These are phyloP conservation scores for Malania oleifera DNA, from an alignment of 164 flowering plant genomes.

Conservation along the genomic window DNA sequence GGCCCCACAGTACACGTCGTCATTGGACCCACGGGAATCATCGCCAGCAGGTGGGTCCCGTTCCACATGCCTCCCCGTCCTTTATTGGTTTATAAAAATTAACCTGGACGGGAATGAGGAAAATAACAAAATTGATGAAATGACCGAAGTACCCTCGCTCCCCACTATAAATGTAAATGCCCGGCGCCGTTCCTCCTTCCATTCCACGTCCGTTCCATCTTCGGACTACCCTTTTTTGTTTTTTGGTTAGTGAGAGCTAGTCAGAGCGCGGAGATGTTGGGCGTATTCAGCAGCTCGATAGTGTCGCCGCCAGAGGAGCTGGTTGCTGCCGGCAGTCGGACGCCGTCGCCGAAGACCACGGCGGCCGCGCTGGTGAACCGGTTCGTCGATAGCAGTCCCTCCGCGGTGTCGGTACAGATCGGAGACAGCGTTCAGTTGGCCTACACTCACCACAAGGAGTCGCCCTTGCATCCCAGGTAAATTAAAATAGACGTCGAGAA, in stretches of 20 bases:
- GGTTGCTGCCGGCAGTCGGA: constrained; percentile 79
- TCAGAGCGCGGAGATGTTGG: constrained; percentile 73
- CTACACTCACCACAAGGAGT: constrained; percentile 64
- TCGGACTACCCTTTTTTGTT: too few relatives aligned
- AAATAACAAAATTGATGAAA: background rate
- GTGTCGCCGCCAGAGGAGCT: constrained; percentile 83
- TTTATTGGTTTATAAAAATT: background rate
- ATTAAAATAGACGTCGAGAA: too few relatives aligned
- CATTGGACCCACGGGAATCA: constrained; percentile 28
- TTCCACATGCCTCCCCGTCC: constrained; percentile 1
- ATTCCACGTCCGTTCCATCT: too few relatives aligned
- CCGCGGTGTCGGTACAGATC: constrained; percentile 56
- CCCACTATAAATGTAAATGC: constrained; percentile 16
- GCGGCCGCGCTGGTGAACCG: constrained; percentile 48
- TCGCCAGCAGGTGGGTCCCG: constrained; percentile 22
- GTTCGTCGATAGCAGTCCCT: constrained; percentile 35
- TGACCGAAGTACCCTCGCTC: constrained; percentile 17
- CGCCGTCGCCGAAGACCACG: constrained; percentile 73
- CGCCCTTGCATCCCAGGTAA: constrained; percentile 70
- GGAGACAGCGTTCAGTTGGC: constrained; percentile 63
- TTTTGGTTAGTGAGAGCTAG: too few relatives aligned
- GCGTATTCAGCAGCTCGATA: constrained; percentile 70
- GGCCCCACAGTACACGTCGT: constrained; percentile 1
- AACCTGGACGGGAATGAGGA: too few relatives aligned
- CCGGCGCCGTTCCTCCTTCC: background rate